Percentiles rank a stretch among this genome's conserved stretches.
phyloP scores from a whole-genome alignment of 2,329 filamentous ascomycete species.

The Nemania bipapillata region DNA sequence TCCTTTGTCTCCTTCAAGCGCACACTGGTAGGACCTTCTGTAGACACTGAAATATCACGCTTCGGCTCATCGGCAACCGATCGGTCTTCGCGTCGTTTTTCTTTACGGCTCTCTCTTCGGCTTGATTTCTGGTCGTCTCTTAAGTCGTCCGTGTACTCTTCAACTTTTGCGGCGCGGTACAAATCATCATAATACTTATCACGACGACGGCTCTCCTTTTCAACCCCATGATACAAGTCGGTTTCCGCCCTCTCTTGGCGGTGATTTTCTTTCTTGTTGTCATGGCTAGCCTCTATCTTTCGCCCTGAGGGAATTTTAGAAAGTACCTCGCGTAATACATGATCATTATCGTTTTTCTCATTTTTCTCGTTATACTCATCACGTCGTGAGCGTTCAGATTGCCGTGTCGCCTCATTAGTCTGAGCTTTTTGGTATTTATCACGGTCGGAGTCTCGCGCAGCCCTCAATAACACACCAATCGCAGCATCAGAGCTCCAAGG shows the following conservation, averaged over 20 bases:
- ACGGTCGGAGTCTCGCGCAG: constrained; percentile 50
- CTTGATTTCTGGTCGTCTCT: constrained; percentile 43
- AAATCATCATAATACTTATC: constrained; percentile 48
- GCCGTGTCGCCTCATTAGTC: constrained; percentile 52
- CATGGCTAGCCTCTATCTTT: constrained; percentile 38
- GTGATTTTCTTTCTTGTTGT: constrained; percentile 40
- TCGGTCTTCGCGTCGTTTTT: constrained; percentile 37
- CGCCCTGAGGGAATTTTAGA: constrained; percentile 42
- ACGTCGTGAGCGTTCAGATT: constrained; percentile 41
- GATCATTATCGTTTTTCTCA: constrained; percentile 44
- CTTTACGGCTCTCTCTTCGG: constrained; percentile 47
- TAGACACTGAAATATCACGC: constrained; percentile 47
- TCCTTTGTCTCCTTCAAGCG: constrained; percentile 56
- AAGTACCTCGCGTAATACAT: constrained; percentile 47
- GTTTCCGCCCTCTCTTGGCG: constrained; percentile 40
- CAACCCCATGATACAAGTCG: constrained; percentile 38
- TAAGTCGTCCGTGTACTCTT: constrained; percentile 38
- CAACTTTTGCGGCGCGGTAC: constrained; percentile 48
- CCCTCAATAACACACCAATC: constrained; percentile 61
- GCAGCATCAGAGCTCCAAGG: constrained; percentile 60
- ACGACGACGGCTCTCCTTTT: constrained; percentile 41
- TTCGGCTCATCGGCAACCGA: constrained; percentile 34
- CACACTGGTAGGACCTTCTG: constrained; percentile 44
- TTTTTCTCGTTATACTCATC: constrained; percentile 40
- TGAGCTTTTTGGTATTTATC: constrained; percentile 48